Base-by-base conservation (phyloP, 2,329 filamentous ascomycete species). In the Pyrenochaeta sp. region DNA sequence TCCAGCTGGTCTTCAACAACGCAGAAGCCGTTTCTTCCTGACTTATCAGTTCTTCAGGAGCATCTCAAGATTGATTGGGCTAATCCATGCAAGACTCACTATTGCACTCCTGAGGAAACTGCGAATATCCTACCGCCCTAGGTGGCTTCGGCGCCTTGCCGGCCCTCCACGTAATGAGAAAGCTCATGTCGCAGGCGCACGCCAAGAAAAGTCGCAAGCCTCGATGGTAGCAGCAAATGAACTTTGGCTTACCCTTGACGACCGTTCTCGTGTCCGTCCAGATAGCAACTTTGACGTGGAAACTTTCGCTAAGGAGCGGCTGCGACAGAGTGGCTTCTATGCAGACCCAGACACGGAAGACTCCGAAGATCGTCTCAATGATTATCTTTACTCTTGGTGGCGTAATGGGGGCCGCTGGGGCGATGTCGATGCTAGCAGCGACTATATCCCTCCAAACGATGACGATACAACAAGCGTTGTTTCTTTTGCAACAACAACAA, bases 371-470 rank as follows among this genome's bases (percentile, higher is more conserved):
- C 84, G 85, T 33, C 79, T 97, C 2, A 89, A 94, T 60, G 82
- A 83, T 2, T 88, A 87, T 53, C 78, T 97, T 1, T 98, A 97
- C 72, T 81, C 82, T 27, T 95, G 93, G 85, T 98, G 92, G 90
- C 87, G 90, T 46, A 81, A 83, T 48, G 92, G 91, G 17, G 92
- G 91, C 7, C 90, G 90, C 79, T 97, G 92, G 87, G 93, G 94
- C 1, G 87, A 88, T 14, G 82, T 88, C 29, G 94, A 98, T 71
- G 82, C 82, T 4, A 97, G 91, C 67, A 90, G 90, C 23, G 90
- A 94, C 58, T 98, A 93, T 72, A 74, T 81, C 29, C 88, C 88
- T 0, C 67, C 74, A 2, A 74, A 80, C 10, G 82, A 88, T 39
- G 87, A 89, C 69, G 91, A 96, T 69, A 85, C 84, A 7, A 96